Percentiles rank a stretch among this genome's conserved stretches.
phyloP scores from a whole-genome alignment of 306 rosid species.

The Prunus salicina region DNA sequence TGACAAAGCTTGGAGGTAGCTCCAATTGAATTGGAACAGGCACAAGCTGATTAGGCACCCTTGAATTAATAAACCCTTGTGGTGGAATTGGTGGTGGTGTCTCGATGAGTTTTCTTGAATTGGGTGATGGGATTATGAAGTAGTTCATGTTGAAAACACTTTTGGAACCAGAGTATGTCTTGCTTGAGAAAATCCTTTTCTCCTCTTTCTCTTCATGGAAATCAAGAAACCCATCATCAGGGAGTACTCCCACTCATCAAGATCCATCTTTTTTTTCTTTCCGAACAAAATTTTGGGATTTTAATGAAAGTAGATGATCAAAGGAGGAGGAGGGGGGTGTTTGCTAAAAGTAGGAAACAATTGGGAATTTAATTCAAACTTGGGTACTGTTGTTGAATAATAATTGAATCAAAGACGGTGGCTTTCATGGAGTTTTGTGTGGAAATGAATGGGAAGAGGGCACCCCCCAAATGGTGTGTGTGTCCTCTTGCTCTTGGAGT shows the following conservation, averaged over 20 bases:
- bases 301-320: slow-evolving; percentile 14
- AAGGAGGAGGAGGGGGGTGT: background rate
- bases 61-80: slow-evolving; percentile 10
- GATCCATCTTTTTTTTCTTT: slow-evolving; percentile 41
- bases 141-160: slow-evolving; percentile 45
- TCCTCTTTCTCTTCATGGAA: slow-evolving; percentile 42
- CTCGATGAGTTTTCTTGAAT: slow-evolving; percentile 19
- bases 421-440: slow-evolving; percentile 50
- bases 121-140: slow-evolving; percentile 53
- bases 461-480: background rate
- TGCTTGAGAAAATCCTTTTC: slow-evolving; percentile 30
- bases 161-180: slow-evolving; percentile 28
- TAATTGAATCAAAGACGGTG: slow-evolving; percentile 43
- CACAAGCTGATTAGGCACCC: slow-evolving; percentile 22
- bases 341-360: background rate
- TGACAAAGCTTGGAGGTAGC: slow-evolving; percentile 17
- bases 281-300: slow-evolving; percentile 4
- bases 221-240: slow-evolving; percentile 57
- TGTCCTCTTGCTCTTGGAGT: slow-evolving; percentile 33
- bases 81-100: background rate
- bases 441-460: slow-evolving; percentile 9
- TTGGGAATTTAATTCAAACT: slow-evolving; percentile 11
- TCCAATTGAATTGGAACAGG: slow-evolving; percentile 46
- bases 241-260: slow-evolving; percentile 72
- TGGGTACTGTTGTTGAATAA: background rate